Evolutionary conservation across 495 filamentous ascomycete species (phyloP).

Genomic region (Penicillium nucicola): DNA sequence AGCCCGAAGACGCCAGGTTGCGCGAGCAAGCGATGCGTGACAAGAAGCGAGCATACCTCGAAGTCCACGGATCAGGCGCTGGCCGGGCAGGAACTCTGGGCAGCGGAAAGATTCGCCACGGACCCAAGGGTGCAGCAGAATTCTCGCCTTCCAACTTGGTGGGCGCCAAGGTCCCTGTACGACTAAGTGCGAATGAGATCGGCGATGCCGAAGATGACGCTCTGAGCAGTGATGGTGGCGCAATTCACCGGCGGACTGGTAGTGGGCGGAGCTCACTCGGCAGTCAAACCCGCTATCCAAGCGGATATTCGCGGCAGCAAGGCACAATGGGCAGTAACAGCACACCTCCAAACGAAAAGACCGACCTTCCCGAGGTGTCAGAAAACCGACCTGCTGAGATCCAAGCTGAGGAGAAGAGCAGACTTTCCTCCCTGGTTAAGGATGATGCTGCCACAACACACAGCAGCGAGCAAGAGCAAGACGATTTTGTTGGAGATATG

Average conservation of each 20-base stretch:
- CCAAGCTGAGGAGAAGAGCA: conserved; percentile 33
- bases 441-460: conserved; percentile 43
- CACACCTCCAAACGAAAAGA: conserved; percentile 58
- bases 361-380: conserved; percentile 46
- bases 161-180: conserved; percentile 77
- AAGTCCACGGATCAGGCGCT: conserved; percentile 61
- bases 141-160: conserved; percentile 74
- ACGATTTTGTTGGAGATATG: conserved; percentile 55
- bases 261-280: conserved; percentile 77
- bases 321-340: conserved; percentile 67
- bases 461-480: conserved; percentile 52
- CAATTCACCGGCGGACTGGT: conserved; percentile 69
- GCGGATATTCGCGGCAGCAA: conserved; percentile 47
- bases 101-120: conserved; percentile 79
- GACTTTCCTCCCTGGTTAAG: conserved; percentile 37
- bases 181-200: conserved; percentile 90
- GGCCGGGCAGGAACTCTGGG: conserved; percentile 56
- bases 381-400: conserved; percentile 51
- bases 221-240: conserved; percentile 45
- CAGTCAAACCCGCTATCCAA: conserved; percentile 57
- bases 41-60: conserved; percentile 77
- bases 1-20: conserved; percentile 85
- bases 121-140: conserved; percentile 64
- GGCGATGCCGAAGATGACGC: conserved; percentile 78
- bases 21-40: conserved; percentile 76